Conservation (phyloP, 495 filamentous ascomycete species). For the Penicillium robsamsonii region DNA sequence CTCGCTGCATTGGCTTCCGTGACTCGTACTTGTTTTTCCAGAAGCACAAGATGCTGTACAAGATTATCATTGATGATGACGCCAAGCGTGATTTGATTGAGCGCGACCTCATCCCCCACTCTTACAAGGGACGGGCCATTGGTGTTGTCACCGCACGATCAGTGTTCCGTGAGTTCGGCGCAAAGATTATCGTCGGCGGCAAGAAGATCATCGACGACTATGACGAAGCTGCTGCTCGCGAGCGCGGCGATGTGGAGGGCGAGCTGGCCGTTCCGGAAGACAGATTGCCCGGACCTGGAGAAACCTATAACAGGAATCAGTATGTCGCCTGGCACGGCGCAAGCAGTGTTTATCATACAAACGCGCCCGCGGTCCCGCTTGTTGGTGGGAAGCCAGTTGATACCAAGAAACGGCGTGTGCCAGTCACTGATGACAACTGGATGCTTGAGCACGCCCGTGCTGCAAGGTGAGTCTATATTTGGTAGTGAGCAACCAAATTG, state of each 20-base stretch:
- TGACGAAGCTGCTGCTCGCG: constrained; percentile 71
- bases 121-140: constrained; percentile 96
- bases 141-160: constrained; percentile 95
- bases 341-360: constrained; percentile 89
- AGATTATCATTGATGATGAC: constrained; percentile 91
- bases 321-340: constrained; percentile 99
- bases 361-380: constrained; percentile 70
- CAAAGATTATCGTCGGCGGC: constrained; percentile 89
- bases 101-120: constrained; percentile 90
- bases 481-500: constrained; percentile 4
- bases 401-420: constrained; percentile 76
- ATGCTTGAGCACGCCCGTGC: constrained; percentile 90
- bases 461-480: constrained; percentile 63
- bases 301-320: constrained; percentile 88
- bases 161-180: constrained; percentile 95
- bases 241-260: constrained; percentile 81
- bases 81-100: constrained; percentile 93
- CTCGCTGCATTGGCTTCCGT: constrained; percentile 91
- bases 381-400: constrained; percentile 69
- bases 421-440: constrained; percentile 97
- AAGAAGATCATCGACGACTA: constrained; percentile 87
- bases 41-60: constrained; percentile 90
- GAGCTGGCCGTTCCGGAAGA: constrained; percentile 88
- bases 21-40: constrained; percentile 99
- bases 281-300: constrained; percentile 63